Evolutionary conservation across 768 basidiomycete species (phyloP).

Genomic region (Cantharellus anzutake): DNA sequence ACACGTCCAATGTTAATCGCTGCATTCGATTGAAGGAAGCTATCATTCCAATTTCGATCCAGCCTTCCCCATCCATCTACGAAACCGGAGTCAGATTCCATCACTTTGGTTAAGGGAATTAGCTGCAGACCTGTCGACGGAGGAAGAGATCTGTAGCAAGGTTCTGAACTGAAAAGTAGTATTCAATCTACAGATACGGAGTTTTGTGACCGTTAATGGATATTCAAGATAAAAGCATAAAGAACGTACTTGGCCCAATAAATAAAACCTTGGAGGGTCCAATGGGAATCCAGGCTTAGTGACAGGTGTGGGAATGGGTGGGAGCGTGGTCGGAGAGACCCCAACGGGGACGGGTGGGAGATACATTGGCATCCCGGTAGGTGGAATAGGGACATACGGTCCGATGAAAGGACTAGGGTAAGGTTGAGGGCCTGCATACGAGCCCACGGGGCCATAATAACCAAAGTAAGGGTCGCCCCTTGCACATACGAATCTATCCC

Average conservation of each 20-base stretch:
- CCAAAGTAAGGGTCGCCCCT: no score
- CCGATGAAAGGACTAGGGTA: no score
- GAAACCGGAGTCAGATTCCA: not conserved
- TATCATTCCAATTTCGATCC: slow-evolving; percentile 64
- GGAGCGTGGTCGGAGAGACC: not conserved
- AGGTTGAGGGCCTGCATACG: no score
- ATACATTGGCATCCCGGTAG: not conserved
- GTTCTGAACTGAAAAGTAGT: slow-evolving; percentile 82
- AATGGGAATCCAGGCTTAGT: slow-evolving; percentile 14
- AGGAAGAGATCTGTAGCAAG: slow-evolving; percentile 76
- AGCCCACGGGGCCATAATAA: no score
- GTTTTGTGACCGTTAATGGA: not conserved
- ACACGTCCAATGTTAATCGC: slow-evolving; percentile 32
- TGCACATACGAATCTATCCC: not conserved
- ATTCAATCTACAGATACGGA: slow-evolving; percentile 46
- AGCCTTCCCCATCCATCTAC: slow-evolving; percentile 81
- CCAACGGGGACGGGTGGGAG: no score
- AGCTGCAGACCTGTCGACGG: slow-evolving; percentile 42
- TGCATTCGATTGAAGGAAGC: slow-evolving; percentile 78
- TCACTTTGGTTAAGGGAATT: not conserved
- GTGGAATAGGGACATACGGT: not conserved
- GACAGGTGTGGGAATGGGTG: slow-evolving; percentile 4
- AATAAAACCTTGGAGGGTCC: slow-evolving; percentile 44
- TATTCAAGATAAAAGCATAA: not conserved
- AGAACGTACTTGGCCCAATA: slow-evolving; percentile 33